Percentiles rank a stretch among this genome's conserved stretches.
phyloP scores from a whole-genome alignment of 129 eudicot species.

The carrot (Daucus carota) region DH1_v3.0 NC_030386.2:5928001-5928500 shows the following conservation, averaged over 20 bases:
- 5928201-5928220: constrained; percentile 75
- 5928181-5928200: constrained; percentile 82
- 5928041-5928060: neutral
- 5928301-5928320: neutral
- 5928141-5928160: constrained; percentile 78
- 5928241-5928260: constrained; percentile 20
- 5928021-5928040: neutral
- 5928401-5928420: constrained; percentile 57
- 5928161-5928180: constrained; percentile 83
- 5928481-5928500: neutral
- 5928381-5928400: constrained; percentile 83
- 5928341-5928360: constrained; percentile 91
- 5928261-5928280: neutral
- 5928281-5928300: constrained; percentile 5
- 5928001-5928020: neutral
- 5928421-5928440: constrained; percentile 45
- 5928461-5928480: constrained; percentile 12
- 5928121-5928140: constrained; percentile 62
- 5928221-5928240: constrained; percentile 94
- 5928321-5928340: constrained; percentile 83
- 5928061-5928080: neutral
- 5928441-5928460: constrained; percentile 9
- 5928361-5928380: constrained; percentile 84
- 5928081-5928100: constrained; percentile 50
- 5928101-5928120: constrained; percentile 96